Evolutionary conservation across 345 rosid genomes (phyloP).

Genomic region (Hypericum perforatum): DNA sequence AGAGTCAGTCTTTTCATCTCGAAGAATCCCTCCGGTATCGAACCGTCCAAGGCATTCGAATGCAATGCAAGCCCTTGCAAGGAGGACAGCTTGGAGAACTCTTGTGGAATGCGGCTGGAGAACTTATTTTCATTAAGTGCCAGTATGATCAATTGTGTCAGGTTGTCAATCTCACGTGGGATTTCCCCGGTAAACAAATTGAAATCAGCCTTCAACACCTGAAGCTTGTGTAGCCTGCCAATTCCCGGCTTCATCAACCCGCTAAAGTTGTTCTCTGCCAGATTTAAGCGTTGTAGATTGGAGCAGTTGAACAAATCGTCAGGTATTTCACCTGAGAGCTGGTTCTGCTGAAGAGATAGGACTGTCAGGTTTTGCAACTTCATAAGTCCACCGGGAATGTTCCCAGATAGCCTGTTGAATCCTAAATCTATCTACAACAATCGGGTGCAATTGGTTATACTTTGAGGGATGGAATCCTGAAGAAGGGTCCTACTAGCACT

Average conservation of each 20-base stretch:
- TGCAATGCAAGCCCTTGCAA: slow-evolving; percentile 58
- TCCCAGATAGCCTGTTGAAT: slow-evolving; percentile 35
- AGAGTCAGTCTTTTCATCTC: slow-evolving; percentile 44
- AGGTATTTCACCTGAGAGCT: slow-evolving; percentile 60
- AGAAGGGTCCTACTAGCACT: slow-evolving; percentile 37
- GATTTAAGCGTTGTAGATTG: slow-evolving; percentile 21
- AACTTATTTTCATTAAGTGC: slow-evolving; percentile 41
- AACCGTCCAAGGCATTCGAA: slow-evolving; percentile 44
- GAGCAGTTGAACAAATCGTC: slow-evolving; percentile 71
- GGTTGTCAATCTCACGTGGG: slow-evolving; percentile 57
- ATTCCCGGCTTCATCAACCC: slow-evolving; percentile 50
- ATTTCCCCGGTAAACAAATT: slow-evolving; percentile 59
- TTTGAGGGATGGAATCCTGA: slow-evolving; percentile 62
- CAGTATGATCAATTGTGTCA: slow-evolving; percentile 35
- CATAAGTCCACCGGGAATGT: slow-evolving; percentile 60
- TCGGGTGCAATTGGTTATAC: slow-evolving; percentile 59
- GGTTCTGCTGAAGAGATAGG: slow-evolving; percentile 34
- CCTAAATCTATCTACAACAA: slow-evolving; percentile 33
- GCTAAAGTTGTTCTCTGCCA: slow-evolving; percentile 42
- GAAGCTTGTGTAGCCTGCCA: slow-evolving; percentile 48
- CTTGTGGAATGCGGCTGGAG: slow-evolving; percentile 49
- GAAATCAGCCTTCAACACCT: slow-evolving; percentile 16
- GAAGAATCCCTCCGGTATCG: slow-evolving; percentile 44
- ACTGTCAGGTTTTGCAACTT: slow-evolving; percentile 38
- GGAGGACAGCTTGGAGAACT: slow-evolving; percentile 46